Conservation (phyloP, 345 rosid species). For the Luvunga scandens region DNA sequence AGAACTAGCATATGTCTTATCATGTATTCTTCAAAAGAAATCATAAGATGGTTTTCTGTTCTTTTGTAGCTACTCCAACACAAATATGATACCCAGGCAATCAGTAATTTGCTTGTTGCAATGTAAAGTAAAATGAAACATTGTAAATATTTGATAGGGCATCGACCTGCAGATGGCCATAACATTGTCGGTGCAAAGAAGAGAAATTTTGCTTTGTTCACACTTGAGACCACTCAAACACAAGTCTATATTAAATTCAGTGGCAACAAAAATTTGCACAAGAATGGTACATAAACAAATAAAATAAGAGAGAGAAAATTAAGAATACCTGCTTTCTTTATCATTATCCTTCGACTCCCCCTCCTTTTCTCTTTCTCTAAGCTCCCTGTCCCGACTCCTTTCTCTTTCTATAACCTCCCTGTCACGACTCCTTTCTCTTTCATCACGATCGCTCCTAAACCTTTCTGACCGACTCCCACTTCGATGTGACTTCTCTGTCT, state of each 20-base stretch:
- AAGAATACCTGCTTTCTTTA: slow-evolving; percentile 71
- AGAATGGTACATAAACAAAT: not conserved
- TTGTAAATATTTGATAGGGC: not conserved
- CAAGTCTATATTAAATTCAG: not conserved
- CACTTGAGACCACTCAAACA: not conserved
- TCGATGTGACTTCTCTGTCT: slow-evolving; percentile 44
- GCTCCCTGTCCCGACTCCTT: slow-evolving; percentile 52
- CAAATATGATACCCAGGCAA: not conserved
- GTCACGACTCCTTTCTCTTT: slow-evolving; percentile 26
- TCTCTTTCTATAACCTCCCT: no score
- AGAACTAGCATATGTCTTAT: not conserved
- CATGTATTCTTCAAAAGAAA: not conserved
- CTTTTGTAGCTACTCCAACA: not conserved
- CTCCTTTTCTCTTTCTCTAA: slow-evolving; percentile 54
- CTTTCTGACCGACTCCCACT: slow-evolving; percentile 62
- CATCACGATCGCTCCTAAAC: slow-evolving; percentile 45
- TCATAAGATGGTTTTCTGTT: not conserved
- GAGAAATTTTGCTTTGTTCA: not conserved
- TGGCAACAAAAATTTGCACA: not conserved
- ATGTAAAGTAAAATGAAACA: not conserved
- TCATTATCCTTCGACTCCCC: slow-evolving; percentile 61
- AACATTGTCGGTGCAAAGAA: not conserved
- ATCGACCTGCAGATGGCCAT: not conserved
- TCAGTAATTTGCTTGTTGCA: not conserved
- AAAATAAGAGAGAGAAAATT: not conserved